Conservation (phyloP, 2,329 filamentous ascomycete species). For the Colletotrichum phormii region DNA sequence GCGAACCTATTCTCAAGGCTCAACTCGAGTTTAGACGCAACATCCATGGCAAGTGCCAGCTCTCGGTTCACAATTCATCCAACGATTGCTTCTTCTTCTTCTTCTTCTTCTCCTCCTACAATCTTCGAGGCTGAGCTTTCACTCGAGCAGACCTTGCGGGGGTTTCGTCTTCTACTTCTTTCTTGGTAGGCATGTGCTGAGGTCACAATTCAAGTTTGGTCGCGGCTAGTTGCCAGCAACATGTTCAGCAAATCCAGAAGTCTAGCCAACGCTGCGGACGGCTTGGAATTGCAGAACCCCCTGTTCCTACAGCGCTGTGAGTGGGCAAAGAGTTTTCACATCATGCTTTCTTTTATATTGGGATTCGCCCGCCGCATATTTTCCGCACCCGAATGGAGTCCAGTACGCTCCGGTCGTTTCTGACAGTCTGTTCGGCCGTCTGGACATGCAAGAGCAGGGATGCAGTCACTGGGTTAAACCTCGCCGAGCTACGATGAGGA, state of each 20-base stretch:
- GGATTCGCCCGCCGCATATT: slow-evolving; percentile 15
- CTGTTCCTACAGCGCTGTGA: background rate
- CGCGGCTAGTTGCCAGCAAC: background rate
- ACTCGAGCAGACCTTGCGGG: too few species aligned
- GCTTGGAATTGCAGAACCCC: slow-evolving; percentile 1
- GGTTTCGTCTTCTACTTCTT: background rate
- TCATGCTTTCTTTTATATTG: slow-evolving; percentile 12
- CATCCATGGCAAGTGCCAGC: too few species aligned
- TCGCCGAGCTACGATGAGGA: slow-evolving; percentile 11
- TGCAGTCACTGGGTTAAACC: slow-evolving; percentile 15
- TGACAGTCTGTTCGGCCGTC: slow-evolving; percentile 16
- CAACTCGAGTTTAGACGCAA: too few species aligned
- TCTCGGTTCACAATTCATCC: too few species aligned
- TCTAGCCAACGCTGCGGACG: background rate
- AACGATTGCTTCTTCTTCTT: too few species aligned
- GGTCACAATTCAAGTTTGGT: background rate
- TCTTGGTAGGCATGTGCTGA: background rate
- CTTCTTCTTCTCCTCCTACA: too few species aligned
- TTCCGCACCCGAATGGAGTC: slow-evolving; percentile 9
- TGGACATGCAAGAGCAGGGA: slow-evolving; percentile 30
- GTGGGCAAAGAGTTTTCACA: background rate
- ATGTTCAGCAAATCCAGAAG: background rate
- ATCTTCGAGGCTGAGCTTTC: too few species aligned
- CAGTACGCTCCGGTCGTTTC: slow-evolving; percentile 17
- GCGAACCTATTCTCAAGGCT: background rate